A percentile compares a stretch with the other conserved stretches of the same genome.
Evolutionary conservation across 163 green algal species (phyloP).

Genomic region (Trebouxia gelatinosa): DNA sequence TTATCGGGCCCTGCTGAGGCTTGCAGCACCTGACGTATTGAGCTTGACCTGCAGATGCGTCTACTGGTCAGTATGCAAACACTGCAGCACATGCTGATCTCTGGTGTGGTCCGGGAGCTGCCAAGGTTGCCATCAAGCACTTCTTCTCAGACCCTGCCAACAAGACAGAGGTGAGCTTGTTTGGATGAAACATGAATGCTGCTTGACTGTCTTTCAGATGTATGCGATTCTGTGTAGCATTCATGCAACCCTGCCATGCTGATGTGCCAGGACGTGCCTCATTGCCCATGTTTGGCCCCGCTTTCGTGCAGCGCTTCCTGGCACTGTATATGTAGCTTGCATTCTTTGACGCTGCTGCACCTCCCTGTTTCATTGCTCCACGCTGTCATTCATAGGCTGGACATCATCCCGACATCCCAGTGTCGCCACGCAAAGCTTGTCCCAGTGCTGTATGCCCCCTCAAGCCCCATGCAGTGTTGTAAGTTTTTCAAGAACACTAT

Average conservation of each 20-base stretch:
- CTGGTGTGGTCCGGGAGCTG: constrained; percentile 20
- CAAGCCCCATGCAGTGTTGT: too few relatives aligned
- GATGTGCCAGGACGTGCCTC: neutral
- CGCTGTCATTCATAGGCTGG: neutral
- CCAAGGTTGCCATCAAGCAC: constrained; percentile 28
- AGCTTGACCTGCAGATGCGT: constrained; percentile 12
- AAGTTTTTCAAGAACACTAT: too few relatives aligned
- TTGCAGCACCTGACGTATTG: neutral
- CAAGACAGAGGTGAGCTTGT: neutral
- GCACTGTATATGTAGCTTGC: neutral
- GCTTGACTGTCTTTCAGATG: too few relatives aligned
- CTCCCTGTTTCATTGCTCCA: neutral
- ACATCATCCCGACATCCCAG: neutral
- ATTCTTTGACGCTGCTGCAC: neutral
- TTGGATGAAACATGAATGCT: too few relatives aligned
- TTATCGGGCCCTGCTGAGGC: neutral
- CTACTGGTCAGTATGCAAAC: neutral
- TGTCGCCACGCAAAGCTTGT: neutral
- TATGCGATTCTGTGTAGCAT: too few relatives aligned
- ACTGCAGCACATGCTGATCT: constrained; percentile 23
- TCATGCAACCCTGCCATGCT: neutral
- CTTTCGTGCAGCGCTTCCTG: neutral
- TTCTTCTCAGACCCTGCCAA: constrained; percentile 1
- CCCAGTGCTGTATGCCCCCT: neutral
- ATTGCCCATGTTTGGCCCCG: neutral